Base-by-base conservation (phyloP, 495 filamentous ascomycete genomes). In the Penicillium turbatum region DNA sequence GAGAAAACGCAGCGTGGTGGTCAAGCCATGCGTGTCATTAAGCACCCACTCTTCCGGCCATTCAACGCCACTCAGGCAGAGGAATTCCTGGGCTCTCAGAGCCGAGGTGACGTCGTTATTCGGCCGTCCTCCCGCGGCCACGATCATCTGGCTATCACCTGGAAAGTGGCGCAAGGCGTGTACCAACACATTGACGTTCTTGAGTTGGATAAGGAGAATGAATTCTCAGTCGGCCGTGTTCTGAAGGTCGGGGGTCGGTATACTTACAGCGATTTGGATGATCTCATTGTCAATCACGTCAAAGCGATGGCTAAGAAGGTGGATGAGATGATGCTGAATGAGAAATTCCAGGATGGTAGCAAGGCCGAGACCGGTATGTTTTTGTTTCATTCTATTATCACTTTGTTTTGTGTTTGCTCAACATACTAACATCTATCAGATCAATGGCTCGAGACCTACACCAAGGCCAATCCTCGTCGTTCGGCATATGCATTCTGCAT, bases 271-370 rank as follows among this genome's bases (percentile, higher is more conserved):
- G 93, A 98, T 86, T 74, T 98, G 49, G 93, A 98, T 71, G 93
- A 98, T 71, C 71, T 98, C 71, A 97, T 98, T 60, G 92, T 92
- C 68, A 90, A 90, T 54, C 93, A 98, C 58, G 88, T 98, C 62
- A 92, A 95, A 72, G 88, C 92, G 31, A 97, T 97, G 92, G 89
- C 90, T 27, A 89, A 86, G 74, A 98, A 98, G 74, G 92, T 97
- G 7, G 92, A 96, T 46, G 93, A 98, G 74, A 86, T 98, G 77
- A 89, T 88, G 79, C 74, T 86, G 56, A 82, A 96, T 72, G 91
- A 96, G 59, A 95, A 95, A 68, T 97, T 87, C 68, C 88, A 93
- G 65, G 80, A 82, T 40, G 84, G 85, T 36, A 92, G 80, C 63
- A 87, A 86, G 66, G 75, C 83, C 27, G 87, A 95, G 59, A 87